phyloP scores from a whole-genome alignment of 768 basidiomycete species.

The Clitopilus hobsonii region DNA sequence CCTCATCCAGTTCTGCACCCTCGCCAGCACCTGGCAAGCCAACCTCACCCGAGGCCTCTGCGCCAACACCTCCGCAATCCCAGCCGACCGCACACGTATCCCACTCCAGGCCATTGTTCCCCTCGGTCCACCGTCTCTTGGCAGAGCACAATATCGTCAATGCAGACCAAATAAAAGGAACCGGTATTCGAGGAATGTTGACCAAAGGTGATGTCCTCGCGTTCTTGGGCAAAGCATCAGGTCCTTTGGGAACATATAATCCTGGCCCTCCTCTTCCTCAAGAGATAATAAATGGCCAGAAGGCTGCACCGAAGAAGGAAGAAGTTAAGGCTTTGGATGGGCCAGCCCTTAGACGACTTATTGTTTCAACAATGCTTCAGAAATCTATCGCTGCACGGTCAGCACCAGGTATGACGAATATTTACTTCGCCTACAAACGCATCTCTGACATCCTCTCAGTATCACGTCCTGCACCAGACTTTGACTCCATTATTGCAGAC shows the following conservation, averaged over 20 bases:
- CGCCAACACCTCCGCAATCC: conserved; percentile 23
- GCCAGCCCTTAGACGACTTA: conserved; percentile 56
- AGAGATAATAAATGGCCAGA: conserved; percentile 7
- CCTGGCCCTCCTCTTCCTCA: background rate
- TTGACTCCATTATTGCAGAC: conserved; percentile 73
- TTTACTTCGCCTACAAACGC: conserved; percentile 3
- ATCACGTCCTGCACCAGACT: conserved; percentile 42
- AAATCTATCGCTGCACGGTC: conserved; percentile 46
- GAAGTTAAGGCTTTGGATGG: conserved; percentile 54
- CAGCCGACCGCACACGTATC: conserved; percentile 31
- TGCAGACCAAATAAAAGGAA: conserved; percentile 72
- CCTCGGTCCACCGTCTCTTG: conserved; percentile 83
- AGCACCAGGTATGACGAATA: conserved; percentile 28
- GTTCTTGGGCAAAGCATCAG: conserved; percentile 77
- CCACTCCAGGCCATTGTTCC: conserved; percentile 76
- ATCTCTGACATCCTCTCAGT: conserved; percentile 24
- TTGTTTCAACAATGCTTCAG: conserved; percentile 57
- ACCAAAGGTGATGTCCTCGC: conserved; percentile 95
- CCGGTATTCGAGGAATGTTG: conserved; percentile 88
- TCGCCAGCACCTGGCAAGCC: conserved; percentile 24
- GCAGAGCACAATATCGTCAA: conserved; percentile 57
- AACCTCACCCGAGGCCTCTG: conserved; percentile 15
- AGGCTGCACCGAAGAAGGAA: conserved; percentile 20
- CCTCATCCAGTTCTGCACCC: conserved; percentile 17
- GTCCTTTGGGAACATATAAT: conserved; percentile 73